Evolutionary conservation across 306 rosid genomes (phyloP), one percentile per base, ranked within the genome.

Genomic region (Parietaria judaica): DNA sequence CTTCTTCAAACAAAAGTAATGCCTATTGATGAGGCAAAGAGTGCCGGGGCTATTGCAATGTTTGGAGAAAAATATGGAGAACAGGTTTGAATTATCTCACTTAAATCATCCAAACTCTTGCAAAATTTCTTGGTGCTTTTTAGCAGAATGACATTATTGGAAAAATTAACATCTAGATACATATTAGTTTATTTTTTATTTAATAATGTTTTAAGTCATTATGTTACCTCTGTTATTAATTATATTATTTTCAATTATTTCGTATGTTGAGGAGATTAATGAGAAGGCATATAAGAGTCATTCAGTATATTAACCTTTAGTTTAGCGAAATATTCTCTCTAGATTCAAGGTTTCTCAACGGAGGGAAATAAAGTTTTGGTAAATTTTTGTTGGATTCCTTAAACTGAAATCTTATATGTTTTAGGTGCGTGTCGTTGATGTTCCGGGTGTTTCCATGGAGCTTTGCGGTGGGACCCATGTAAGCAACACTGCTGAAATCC

Each of bases 391-490:
- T 41, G 45, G 45, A 61, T 60, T 54, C 60, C 54, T 41, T 41
- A 41, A 41, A 41, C 38, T 36, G 56, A 41, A 71, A 54, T 65
- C 71, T 78, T 76, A 54, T 67, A 52, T 61, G 36, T 54, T 78
- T 68, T 71, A 92, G 98, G 98, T 92, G 61, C 95, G 95, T 31
- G 98, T 92, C 55, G 90, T 92, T 66, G 98, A 92, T 77, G 95
- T 88, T 72, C 98, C 96, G 17, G 95, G 94, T 62, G 94, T 88
- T 61, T 92, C 98, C 6, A 74, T 92, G 96, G 98, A 92, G 79
- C 98, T 92, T 65, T 92, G 98, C 64, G 95, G 98, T 8, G 96
- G 98, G 59, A 92, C 98, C 66, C 98, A 92, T 74, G 95, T 88
- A 56, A 59, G 74, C 72, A 86, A 81, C 72, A 92, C 95, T 72